Evolutionary conservation across 2,329 filamentous ascomycete species (phyloP).

Genomic region (Trichoderma sp.): DNA sequence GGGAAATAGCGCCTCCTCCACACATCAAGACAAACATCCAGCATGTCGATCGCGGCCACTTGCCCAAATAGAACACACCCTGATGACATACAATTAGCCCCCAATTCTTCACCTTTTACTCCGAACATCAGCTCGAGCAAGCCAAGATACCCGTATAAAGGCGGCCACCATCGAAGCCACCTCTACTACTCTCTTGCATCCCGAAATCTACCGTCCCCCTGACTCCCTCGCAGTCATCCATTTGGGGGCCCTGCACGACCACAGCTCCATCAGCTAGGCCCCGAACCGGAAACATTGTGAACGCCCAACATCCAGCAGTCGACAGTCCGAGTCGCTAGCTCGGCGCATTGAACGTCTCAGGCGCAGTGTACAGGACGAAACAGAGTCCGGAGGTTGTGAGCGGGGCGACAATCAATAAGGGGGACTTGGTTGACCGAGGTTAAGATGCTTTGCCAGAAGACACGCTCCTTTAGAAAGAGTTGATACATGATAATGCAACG

Average conservation of each 20-base stretch:
- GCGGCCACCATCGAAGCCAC: not conserved
- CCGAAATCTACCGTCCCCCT: slow-evolving; percentile 20
- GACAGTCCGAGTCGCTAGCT: not conserved
- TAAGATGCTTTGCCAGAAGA: too few species aligned
- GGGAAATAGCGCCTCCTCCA: not conserved
- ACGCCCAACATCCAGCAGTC: slow-evolving; percentile 9
- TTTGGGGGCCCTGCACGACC: slow-evolving; percentile 3
- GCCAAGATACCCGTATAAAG: too few species aligned
- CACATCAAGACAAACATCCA: not conserved
- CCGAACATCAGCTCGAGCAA: not conserved
- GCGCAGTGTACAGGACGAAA: not conserved
- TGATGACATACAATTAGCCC: not conserved
- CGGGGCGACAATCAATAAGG: too few species aligned
- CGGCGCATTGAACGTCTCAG: slow-evolving; percentile 2
- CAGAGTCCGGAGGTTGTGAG: too few species aligned
- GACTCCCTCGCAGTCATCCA: slow-evolving; percentile 1
- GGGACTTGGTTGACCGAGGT: too few species aligned
- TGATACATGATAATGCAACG: too few species aligned
- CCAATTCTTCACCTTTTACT: not conserved
- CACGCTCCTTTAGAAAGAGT: too few species aligned
- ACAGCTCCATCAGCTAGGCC: slow-evolving; percentile 15
- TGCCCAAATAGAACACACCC: not conserved
- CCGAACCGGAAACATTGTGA: slow-evolving; percentile 6
- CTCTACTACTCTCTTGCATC: not conserved
- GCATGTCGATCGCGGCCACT: slow-evolving; percentile 1